Conservation (phyloP, 371 early-diverging fungal genomes). For the Rhizomucor pusillus region DNA sequence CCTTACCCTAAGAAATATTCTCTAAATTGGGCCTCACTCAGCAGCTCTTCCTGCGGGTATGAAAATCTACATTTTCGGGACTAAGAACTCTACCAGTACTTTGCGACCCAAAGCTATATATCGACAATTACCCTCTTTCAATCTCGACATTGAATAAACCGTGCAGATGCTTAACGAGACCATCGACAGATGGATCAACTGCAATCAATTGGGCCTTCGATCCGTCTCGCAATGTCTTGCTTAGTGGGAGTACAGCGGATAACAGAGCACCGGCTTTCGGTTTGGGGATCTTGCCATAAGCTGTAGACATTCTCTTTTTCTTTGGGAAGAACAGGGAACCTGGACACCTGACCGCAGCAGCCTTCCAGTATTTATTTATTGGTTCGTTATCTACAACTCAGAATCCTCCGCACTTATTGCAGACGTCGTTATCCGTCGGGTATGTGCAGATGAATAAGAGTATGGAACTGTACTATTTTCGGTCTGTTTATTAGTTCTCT, state of each 20-base stretch:
- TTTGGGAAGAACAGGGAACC: no score
- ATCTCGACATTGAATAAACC: slow-evolving; percentile 66
- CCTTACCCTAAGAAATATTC: slow-evolving; percentile 52
- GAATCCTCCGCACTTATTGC: no score
- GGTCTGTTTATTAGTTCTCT: no score
- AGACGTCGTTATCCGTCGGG: no score
- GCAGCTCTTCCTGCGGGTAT: slow-evolving; percentile 66
- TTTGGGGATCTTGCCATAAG: slow-evolving; percentile 60
- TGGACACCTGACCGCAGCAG: no score
- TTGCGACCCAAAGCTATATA: neutral
- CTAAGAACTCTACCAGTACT: neutral
- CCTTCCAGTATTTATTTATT: no score
- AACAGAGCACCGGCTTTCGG: slow-evolving; percentile 28
- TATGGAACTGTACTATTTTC: no score
- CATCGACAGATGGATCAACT: slow-evolving; percentile 23
- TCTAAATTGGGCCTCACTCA: slow-evolving; percentile 49
- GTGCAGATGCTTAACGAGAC: slow-evolving; percentile 47
- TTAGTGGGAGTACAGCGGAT: slow-evolving; percentile 42
- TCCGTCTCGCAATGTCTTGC: slow-evolving; percentile 34
- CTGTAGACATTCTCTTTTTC: slow-evolving; percentile 68
- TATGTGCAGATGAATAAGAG: no score
- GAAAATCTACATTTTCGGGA: slow-evolving; percentile 44
- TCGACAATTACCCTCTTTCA: slow-evolving; percentile 53
- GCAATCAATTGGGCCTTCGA: slow-evolving; percentile 23
- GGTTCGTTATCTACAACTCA: no score